phyloP scores from a whole-genome alignment of 2,329 filamentous ascomycete species.

The Xylariales sp. region DNA sequence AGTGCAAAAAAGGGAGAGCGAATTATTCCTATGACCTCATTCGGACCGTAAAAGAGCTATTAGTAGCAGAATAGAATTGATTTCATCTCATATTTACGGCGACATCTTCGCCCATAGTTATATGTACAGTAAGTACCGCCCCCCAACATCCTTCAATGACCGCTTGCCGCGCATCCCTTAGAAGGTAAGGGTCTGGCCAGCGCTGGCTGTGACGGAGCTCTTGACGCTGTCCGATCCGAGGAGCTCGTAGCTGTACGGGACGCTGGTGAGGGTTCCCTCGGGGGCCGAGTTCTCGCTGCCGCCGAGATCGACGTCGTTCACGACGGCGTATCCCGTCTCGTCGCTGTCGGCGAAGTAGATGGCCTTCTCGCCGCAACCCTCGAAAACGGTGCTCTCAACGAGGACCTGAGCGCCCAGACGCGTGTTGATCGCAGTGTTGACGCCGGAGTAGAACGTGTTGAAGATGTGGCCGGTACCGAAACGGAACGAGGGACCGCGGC shows the following conservation, averaged over 20 bases:
- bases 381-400: constrained; percentile 59
- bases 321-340: constrained; percentile 55
- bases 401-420: constrained; percentile 61
- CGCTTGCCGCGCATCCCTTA: constrained; percentile 20
- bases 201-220: constrained; percentile 54
- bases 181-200: constrained; percentile 51
- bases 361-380: constrained; percentile 41
- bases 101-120: neutral
- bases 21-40: neutral
- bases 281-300: constrained; percentile 60
- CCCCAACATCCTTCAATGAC: neutral
- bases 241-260: constrained; percentile 66
- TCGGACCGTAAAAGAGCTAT: neutral
- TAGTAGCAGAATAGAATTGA: neutral
- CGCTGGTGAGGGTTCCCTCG: constrained; percentile 60
- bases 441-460: constrained; percentile 57
- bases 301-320: constrained; percentile 58
- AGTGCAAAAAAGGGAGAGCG: neutral
- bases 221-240: constrained; percentile 62
- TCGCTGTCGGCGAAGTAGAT: constrained; percentile 54
- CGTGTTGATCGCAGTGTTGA: constrained; percentile 60
- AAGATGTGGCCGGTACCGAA: constrained; percentile 66
- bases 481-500: constrained; percentile 64
- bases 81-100: neutral
- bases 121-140: neutral